Evolutionary conservation across 805 yeast species (phyloP), one percentile per base, ranked within the genome.

Genomic region (Blastobotrys mokoenaii): DNA sequence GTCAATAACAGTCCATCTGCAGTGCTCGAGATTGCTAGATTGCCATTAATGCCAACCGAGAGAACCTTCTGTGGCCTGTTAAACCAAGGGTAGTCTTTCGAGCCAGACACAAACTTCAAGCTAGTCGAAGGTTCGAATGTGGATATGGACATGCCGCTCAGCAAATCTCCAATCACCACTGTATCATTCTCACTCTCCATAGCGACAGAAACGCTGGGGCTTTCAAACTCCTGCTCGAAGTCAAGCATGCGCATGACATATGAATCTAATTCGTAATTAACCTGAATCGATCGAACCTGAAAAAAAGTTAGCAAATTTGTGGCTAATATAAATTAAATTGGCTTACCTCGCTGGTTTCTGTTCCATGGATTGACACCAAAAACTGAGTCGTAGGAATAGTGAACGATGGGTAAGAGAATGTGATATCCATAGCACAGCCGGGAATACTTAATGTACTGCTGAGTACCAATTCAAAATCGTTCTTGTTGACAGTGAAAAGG

Each of bases 401-500:
- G 16, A 38, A 38, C 10, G 12, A 6, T 14, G 31, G 41, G 14
- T 7, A 10, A 11, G 10, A 17, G 33, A 38, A 38, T 12, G 41
- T 25, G 11, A 38, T 4, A 4, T 12, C 31, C n/a, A 22, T 12
- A 3, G 25, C 32, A 12, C 29, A n/a, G 3, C 33, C 41, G 11
- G 17, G 31, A 12, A 27, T 3, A 8, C 15, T n/a, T 7, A 38
- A 15, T 14, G n/a, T 12, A 11, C 22, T 14, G 4, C 7, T 8
- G 11, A 25, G 40, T 17, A n/a, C 25, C 16, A 32, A 32, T 12
- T 36, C n/a, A 6, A 12, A 30, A 3, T 16, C 22, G n/a, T 41
- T 39, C 27, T 32, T 5, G 12, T 35, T 27, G 20, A 27, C 39
- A 22, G 41, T 38, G 33, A 25, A 38, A 10, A 38, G 41, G 5